phyloP scores from a whole-genome alignment of 1,284 basidiomycete genomes.

The Vanrija humicola region DNA sequence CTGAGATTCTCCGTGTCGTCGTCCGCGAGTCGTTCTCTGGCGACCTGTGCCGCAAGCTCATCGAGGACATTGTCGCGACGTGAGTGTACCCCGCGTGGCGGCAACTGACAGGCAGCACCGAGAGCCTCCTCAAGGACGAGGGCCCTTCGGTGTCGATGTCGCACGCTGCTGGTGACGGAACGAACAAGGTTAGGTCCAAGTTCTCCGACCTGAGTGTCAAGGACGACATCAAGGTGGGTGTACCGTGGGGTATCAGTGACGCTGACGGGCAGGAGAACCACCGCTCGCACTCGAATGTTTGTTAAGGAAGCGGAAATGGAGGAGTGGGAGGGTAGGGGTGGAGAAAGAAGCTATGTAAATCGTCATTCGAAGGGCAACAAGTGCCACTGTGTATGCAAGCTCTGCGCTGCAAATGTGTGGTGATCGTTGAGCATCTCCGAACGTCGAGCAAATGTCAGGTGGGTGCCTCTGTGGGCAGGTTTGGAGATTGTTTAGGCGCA shows the following conservation, averaged over 20 bases:
- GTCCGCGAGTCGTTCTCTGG: constrained; percentile 61
- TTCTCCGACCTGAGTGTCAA: too few species aligned
- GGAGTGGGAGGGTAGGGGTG: too few species aligned
- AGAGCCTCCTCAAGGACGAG: constrained; percentile 27
- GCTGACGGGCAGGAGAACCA: background rate
- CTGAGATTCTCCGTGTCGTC: constrained; percentile 82
- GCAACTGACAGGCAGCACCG: constrained; percentile 20
- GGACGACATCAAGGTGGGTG: background rate
- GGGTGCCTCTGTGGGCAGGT: too few species aligned
- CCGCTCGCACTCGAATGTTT: background rate
- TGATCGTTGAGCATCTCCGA: too few species aligned
- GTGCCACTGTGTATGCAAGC: too few species aligned
- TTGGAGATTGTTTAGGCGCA: too few species aligned
- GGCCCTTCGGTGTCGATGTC: constrained; percentile 34
- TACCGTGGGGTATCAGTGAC: background rate
- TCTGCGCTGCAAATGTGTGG: too few species aligned
- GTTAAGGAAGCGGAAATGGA: background rate
- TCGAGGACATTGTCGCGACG: constrained; percentile 40
- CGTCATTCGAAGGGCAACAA: too few species aligned
- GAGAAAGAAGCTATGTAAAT: too few species aligned
- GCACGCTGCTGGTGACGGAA: constrained; percentile 2
- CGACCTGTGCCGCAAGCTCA: constrained; percentile 37
- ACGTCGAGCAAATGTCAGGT: too few species aligned
- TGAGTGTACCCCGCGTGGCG: too few species aligned
- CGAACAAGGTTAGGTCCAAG: background rate